phyloP scores from a whole-genome alignment of 1,284 basidiomycete species.

The Sporisorium exsertum region DNA sequence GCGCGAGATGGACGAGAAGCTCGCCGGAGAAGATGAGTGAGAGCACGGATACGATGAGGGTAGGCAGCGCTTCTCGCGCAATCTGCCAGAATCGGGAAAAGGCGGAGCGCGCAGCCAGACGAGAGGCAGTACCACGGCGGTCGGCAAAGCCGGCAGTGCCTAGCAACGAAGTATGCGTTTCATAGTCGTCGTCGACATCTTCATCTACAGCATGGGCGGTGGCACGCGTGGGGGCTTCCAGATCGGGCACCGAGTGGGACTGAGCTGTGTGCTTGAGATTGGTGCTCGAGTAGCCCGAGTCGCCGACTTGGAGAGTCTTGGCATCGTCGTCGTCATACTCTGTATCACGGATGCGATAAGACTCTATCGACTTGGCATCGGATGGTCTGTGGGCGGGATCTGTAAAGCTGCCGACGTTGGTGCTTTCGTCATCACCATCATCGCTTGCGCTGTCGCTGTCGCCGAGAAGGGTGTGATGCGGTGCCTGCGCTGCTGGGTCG shows the following conservation, averaged over 20 bases:
- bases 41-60: slow-evolving; percentile 70
- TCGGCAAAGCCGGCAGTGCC: slow-evolving; percentile 45
- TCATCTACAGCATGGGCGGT: slow-evolving; percentile 3
- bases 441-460: slow-evolving; percentile 22
- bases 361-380: slow-evolving; percentile 14
- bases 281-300: slow-evolving; percentile 24
- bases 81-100: slow-evolving; percentile 58
- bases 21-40: slow-evolving; percentile 85
- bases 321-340: slow-evolving; percentile 34
- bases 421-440: slow-evolving; percentile 26
- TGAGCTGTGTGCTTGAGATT: slow-evolving; percentile 11
- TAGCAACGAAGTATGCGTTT: slow-evolving; percentile 36
- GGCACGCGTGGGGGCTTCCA: slow-evolving; percentile 20
- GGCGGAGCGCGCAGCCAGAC: slow-evolving; percentile 27
- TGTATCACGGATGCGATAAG: slow-evolving; percentile 12
- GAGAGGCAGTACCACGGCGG: slow-evolving; percentile 43
- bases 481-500: slow-evolving; percentile 24
- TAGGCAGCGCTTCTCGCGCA: slow-evolving; percentile 70
- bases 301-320: slow-evolving; percentile 22
- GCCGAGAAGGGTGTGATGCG: slow-evolving; percentile 34
- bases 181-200: slow-evolving; percentile 40
- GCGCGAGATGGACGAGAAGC: slow-evolving; percentile 84
- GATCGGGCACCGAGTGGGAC: slow-evolving; percentile 8
- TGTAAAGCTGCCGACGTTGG: slow-evolving; percentile 37
- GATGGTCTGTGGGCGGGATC: slow-evolving; percentile 10